These are phyloP conservation scores for Curvularia lunata DNA, from an alignment of 2,329 filamentous ascomycete species.

Conservation along the genomic window DNA sequence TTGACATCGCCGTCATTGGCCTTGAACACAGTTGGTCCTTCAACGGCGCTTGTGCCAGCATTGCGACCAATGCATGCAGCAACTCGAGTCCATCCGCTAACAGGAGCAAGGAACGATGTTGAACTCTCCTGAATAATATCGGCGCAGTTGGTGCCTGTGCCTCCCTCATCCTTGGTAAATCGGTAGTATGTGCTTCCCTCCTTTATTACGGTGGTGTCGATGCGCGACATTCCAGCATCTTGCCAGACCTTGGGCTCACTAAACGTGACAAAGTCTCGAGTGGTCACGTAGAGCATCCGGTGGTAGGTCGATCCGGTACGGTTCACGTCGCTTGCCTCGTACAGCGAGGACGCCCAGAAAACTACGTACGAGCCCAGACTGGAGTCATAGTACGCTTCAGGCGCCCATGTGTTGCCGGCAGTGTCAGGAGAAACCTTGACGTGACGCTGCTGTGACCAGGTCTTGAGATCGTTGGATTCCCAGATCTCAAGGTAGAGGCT, in stretches of 20 bases:
- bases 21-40: constrained; percentile 61
- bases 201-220: constrained; percentile 60
- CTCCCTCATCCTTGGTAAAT: constrained; percentile 64
- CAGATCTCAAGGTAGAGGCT: constrained; percentile 61
- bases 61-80: constrained; percentile 59
- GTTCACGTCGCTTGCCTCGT: constrained; percentile 49
- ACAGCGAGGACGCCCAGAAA: constrained; percentile 59
- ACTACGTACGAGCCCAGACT: constrained; percentile 52
- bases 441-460: constrained; percentile 60
- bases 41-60: constrained; percentile 58
- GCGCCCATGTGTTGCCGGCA: constrained; percentile 63
- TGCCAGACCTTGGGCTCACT: constrained; percentile 59
- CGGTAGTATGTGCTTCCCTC: constrained; percentile 55
- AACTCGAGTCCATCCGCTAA: constrained; percentile 55
- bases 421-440: constrained; percentile 57
- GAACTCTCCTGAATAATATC: constrained; percentile 64
- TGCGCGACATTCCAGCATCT: constrained; percentile 59
- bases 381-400: constrained; percentile 59
- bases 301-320: constrained; percentile 57
- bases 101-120: constrained; percentile 48
- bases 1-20: constrained; percentile 58
- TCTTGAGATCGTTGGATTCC: constrained; percentile 59
- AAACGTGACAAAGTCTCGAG: constrained; percentile 59
- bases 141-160: constrained; percentile 56
- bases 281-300: constrained; percentile 61